Evolutionary conservation across 2,329 filamentous ascomycete species (phyloP).

Genomic region (Ilyonectria sp.): DNA sequence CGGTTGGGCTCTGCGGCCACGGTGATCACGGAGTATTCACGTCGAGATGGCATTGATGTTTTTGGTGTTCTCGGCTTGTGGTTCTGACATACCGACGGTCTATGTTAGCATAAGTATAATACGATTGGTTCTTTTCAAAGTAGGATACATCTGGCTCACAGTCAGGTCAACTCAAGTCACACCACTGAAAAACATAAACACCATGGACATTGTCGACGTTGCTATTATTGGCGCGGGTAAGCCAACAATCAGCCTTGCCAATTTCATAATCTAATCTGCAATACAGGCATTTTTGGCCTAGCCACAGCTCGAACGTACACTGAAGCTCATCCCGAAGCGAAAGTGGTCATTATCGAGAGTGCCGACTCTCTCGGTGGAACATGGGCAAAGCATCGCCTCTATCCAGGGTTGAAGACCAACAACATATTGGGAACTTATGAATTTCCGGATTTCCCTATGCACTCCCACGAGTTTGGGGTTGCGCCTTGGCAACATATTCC

Average conservation of each 20-base stretch:
- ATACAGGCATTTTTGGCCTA: slow-evolving; percentile 29
- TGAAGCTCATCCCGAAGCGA: slow-evolving; percentile 9
- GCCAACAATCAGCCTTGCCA: neutral
- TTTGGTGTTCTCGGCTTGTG: too few species aligned
- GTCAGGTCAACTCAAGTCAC: too few species aligned
- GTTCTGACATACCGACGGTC: too few species aligned
- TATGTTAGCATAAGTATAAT: too few species aligned
- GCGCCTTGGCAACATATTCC: slow-evolving; percentile 28
- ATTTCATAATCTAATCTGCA: neutral
- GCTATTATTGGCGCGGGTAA: slow-evolving; percentile 35
- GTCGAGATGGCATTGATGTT: too few species aligned
- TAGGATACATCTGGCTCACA: too few species aligned
- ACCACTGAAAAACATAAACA: too few species aligned
- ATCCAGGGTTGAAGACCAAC: slow-evolving; percentile 36
- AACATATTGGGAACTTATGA: slow-evolving; percentile 34
- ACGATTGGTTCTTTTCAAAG: too few species aligned
- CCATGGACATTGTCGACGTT: slow-evolving; percentile 31
- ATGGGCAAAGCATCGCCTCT: slow-evolving; percentile 33
- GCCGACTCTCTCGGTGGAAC: slow-evolving; percentile 25
- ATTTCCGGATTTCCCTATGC: slow-evolving; percentile 33
- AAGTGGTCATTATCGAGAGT: slow-evolving; percentile 29
- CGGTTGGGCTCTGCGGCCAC: too few species aligned
- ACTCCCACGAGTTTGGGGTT: slow-evolving; percentile 21
- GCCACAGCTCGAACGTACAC: slow-evolving; percentile 25
- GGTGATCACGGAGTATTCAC: too few species aligned